phyloP scores from a whole-genome alignment of 2,329 filamentous ascomycete genomes.

The Cladosporium sp. region DNA sequence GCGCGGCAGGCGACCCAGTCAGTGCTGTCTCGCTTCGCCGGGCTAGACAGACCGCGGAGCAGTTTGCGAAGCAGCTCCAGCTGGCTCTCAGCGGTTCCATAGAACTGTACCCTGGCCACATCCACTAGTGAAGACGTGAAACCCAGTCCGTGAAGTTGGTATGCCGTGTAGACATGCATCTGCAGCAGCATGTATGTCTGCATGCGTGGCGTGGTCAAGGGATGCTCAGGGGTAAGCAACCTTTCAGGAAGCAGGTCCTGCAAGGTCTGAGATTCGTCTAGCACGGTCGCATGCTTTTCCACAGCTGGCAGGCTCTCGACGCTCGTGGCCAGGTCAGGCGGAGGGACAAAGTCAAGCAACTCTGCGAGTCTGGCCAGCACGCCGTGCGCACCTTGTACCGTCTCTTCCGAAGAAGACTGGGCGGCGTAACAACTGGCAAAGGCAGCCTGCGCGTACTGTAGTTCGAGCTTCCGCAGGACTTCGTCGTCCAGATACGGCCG shows the following conservation, averaged over 20 bases:
- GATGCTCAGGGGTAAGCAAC: conserved; percentile 55
- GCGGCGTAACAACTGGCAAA: conserved; percentile 63
- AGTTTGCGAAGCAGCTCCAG: conserved; percentile 52
- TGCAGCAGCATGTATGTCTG: conserved; percentile 55
- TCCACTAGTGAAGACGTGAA: conserved; percentile 36
- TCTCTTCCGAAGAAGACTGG: conserved; percentile 53
- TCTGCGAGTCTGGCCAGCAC: conserved; percentile 55
- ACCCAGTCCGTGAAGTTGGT: conserved; percentile 37
- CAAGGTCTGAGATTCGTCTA: conserved; percentile 27
- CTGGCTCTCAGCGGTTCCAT: conserved; percentile 60
- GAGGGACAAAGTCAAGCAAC: conserved; percentile 55
- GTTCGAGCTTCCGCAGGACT: conserved; percentile 53
- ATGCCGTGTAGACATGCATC: conserved; percentile 51
- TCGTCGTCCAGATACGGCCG: conserved; percentile 54
- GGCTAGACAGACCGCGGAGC: conserved; percentile 48
- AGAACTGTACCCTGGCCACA: conserved; percentile 55
- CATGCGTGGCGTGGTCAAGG: conserved; percentile 56
- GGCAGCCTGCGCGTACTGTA: conserved; percentile 60
- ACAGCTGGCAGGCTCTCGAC: conserved; percentile 39
- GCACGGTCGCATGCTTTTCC: conserved; percentile 30
- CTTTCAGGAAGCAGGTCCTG: conserved; percentile 34
- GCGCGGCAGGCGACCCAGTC: conserved; percentile 58
- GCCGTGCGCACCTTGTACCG: conserved; percentile 54
- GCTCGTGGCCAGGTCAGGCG: conserved; percentile 41
- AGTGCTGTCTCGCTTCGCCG: conserved; percentile 50